These are phyloP conservation scores for Suhomyces faveliae DNA, from an alignment of 805 yeast genomes.

Conservation along the genomic window DNA sequence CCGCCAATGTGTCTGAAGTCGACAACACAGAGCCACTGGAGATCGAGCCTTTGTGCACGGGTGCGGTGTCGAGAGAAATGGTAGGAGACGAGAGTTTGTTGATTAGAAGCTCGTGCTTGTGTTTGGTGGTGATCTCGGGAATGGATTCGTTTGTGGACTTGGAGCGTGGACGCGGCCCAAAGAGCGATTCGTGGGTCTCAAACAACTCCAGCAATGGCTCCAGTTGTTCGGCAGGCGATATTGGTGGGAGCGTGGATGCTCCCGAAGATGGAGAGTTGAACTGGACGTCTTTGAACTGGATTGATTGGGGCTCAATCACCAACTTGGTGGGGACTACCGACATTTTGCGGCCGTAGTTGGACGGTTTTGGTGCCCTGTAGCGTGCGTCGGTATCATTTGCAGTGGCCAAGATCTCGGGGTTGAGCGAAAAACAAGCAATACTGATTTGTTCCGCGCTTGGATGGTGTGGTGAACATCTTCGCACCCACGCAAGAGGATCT, in stretches of 20 bases:
- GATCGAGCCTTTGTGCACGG: slow-evolving; percentile 16
- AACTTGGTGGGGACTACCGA: slow-evolving; percentile 31
- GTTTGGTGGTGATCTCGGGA: slow-evolving; percentile 6
- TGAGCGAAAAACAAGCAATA: slow-evolving; percentile 17
- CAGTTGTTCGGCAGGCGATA: slow-evolving; percentile 1
- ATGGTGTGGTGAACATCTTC: slow-evolving; percentile 4
- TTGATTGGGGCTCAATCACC: slow-evolving; percentile 13
- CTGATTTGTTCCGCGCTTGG: slow-evolving; percentile 20
- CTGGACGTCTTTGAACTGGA: slow-evolving; percentile 26
- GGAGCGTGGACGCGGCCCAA: slow-evolving; percentile 12
- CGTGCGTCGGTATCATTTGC: slow-evolving; percentile 12
- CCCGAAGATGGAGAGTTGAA: slow-evolving; percentile 11
- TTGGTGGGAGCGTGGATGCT: background rate
- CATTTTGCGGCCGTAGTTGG: slow-evolving; percentile 21
- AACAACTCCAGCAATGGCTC: slow-evolving; percentile 19
- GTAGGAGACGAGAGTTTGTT: slow-evolving; percentile 19
- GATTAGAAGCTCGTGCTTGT: slow-evolving; percentile 13
- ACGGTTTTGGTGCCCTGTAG: background rate
- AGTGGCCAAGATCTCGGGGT: slow-evolving; percentile 16
- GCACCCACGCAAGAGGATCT: slow-evolving; percentile 23
- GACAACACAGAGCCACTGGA: slow-evolving; percentile 3
- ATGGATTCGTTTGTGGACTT: background rate
- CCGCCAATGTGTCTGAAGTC: background rate
- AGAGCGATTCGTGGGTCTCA: slow-evolving; percentile 36
- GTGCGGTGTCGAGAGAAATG: slow-evolving; percentile 21